Conservation (phyloP, 1,284 basidiomycete genomes). For the Leccinum glutinopallens region DNA sequence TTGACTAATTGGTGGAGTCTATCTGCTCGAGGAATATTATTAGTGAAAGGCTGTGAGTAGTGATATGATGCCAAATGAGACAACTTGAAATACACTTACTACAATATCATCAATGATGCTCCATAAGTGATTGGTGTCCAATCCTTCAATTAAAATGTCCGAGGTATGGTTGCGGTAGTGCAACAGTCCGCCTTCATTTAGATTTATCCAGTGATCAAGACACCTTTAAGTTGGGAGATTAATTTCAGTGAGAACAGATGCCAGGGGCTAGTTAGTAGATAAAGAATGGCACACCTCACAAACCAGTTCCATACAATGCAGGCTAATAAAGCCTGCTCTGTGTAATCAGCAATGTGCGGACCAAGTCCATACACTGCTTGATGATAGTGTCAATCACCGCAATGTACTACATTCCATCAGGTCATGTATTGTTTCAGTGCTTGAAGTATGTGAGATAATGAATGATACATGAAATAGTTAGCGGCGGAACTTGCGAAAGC, state of each 20-base stretch:
- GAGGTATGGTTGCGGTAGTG: background rate
- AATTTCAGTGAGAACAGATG: no score
- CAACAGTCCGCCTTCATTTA: background rate
- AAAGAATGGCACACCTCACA: conserved; percentile 7
- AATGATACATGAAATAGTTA: background rate
- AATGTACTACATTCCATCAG: conserved; percentile 13
- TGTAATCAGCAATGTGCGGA: conserved; percentile 30
- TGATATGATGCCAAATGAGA: no score
- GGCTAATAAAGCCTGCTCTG: conserved; percentile 24
- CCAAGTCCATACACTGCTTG: conserved; percentile 18
- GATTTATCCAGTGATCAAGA: background rate
- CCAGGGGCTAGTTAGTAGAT: no score
- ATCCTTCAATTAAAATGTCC: background rate
- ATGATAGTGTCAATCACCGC: conserved; percentile 18
- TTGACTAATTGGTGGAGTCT: conserved; percentile 19
- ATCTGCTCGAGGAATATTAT: conserved; percentile 16
- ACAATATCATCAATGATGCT: conserved; percentile 13
- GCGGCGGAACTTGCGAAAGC: background rate
- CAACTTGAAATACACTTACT: conserved; percentile 8
- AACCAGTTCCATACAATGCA: conserved; percentile 28
- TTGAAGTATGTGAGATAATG: background rate
- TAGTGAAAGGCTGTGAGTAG: conserved; percentile 6
- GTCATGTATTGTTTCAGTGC: conserved; percentile 16
- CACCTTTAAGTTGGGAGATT: background rate
- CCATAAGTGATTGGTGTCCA: background rate